Conservation (phyloP, 1,284 basidiomycete genomes). For the Ceratobasidium sp. region DNA sequence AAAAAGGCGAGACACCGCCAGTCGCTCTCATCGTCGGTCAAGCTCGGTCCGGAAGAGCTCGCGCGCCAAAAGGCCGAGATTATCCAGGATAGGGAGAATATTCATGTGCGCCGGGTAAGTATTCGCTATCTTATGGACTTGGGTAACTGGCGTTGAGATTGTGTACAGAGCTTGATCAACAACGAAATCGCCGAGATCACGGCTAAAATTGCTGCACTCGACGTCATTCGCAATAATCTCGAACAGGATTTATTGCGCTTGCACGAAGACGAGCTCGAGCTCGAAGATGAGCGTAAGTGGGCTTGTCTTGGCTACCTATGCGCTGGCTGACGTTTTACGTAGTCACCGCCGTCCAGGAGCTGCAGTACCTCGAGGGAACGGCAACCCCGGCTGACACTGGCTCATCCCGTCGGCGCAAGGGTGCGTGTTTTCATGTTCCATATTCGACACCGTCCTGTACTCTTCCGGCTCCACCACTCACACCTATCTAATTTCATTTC, state of each 20-base stretch:
- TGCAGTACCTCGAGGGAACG: slow-evolving; percentile 72
- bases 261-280: slow-evolving; percentile 94
- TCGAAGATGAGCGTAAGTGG: slow-evolving; percentile 88
- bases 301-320: neutral
- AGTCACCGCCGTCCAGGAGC: slow-evolving; percentile 89
- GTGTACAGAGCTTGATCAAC: slow-evolving; percentile 74
- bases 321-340: slow-evolving; percentile 29
- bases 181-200: slow-evolving; percentile 88
- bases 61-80: slow-evolving; percentile 84
- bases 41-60: slow-evolving; percentile 82
- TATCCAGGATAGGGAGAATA: slow-evolving; percentile 84
- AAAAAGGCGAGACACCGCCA: slow-evolving; percentile 65
- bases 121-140: neutral
- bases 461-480: neutral
- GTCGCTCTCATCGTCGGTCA: slow-evolving; percentile 69
- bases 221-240: slow-evolving; percentile 80
- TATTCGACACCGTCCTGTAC: no score
- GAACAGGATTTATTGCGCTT: slow-evolving; percentile 85
- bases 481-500: slow-evolving; percentile 3
- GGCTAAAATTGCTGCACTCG: slow-evolving; percentile 85
- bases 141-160: neutral
- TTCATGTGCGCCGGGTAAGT: slow-evolving; percentile 83
- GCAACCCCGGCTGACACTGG: slow-evolving; percentile 52
- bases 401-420: slow-evolving; percentile 79
- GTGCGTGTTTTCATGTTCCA: slow-evolving; percentile 49